Base-by-base conservation (phyloP, 352 stramenopile genomes). In the Phytophthora ramorum region DNA sequence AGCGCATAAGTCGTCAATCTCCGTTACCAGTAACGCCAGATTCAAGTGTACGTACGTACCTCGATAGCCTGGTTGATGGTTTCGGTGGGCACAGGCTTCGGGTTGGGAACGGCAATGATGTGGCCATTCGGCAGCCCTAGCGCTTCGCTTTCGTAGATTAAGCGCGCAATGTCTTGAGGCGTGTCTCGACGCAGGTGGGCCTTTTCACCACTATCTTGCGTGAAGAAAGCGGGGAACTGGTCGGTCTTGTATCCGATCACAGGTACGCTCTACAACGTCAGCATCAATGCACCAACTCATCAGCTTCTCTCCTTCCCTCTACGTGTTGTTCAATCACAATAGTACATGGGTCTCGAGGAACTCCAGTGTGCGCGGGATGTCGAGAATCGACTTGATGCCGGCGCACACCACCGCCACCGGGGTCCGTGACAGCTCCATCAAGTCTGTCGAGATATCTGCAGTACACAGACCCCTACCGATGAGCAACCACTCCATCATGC, bases 211-310 rank as follows among this genome's bases (percentile, higher is more conserved):
- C 92, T 98, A 59, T 91, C 73, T 26, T 97, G 91, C 28, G 96
- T 99, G 77, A 99, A 99, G 63, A 99, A 99, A 2, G 97, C 95
- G 6, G 97, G 97, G 69, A 99, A 99, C 61, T 98, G 89, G 63
- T 98, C 81, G 4, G 89, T 96, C 40, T 85, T 78, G 76, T 97
- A 95, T 4, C 90, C 87, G 8, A 98, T 85, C n/a, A 98, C 95
- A 3, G 97, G 94, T 2, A 99, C 97, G 46, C 91, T 96, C 75
- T 98, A 79, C 57, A 56, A 44, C 50, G 59, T 26, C 20, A 67
- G 40, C 45, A 24, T 24, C 22, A 32, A 49, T 26, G 12, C 44
- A 12, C 35, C 8, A 30, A 37, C 70, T 3, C 28, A 43, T 58
- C 35, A 44, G 20, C 22, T 16, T 30, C 16, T 9, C 7, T 40